Evolutionary conservation across 208 protist species (phyloP).

Genomic region (Acanthamoeba sp.): DNA sequence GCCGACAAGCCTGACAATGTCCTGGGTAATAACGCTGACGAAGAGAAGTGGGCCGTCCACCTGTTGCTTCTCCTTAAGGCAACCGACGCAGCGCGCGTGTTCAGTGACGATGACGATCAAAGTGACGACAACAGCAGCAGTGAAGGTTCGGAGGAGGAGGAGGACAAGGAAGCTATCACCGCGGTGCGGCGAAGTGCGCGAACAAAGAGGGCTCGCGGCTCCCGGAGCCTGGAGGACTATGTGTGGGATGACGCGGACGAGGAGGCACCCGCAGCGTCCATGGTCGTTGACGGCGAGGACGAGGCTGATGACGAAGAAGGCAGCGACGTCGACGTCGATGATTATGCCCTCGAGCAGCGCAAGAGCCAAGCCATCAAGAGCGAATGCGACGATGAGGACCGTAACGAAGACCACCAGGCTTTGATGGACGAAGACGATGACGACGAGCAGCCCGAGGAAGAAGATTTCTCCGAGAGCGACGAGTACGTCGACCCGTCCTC

Average conservation of each 20-base stretch:
- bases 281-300: not conserved
- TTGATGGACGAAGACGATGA: not conserved
- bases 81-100: not conserved
- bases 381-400: not conserved
- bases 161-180: not conserved
- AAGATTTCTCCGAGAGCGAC: constrained; percentile 54
- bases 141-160: not conserved
- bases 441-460: constrained; percentile 22
- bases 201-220: too few species aligned
- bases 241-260: not conserved
- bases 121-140: not conserved
- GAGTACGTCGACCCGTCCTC: constrained; percentile 8
- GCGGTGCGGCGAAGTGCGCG: too few species aligned
- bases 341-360: not conserved
- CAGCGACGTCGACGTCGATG: not conserved
- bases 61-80: not conserved
- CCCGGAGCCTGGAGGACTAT: too few species aligned
- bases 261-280: too few species aligned
- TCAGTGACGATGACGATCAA: not conserved
- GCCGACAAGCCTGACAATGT: too few species aligned
- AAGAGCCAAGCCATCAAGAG: not conserved
- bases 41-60: not conserved
- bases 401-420: not conserved
- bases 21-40: too few species aligned
- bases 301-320: not conserved